phyloP scores from a whole-genome alignment of 1,284 basidiomycete species.

The Rhodotorula sp. region DNA sequence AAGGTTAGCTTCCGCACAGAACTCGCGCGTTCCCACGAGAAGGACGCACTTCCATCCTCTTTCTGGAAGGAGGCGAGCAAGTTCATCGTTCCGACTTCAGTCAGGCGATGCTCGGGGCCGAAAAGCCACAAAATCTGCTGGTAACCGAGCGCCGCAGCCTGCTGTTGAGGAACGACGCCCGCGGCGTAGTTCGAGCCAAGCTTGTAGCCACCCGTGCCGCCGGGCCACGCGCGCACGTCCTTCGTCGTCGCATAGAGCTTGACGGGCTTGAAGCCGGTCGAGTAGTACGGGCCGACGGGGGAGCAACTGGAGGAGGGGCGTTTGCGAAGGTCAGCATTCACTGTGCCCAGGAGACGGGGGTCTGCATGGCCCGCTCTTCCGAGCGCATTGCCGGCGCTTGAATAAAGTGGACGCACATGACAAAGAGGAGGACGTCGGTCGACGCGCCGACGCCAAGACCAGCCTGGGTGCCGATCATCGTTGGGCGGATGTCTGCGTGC shows the following conservation, averaged over 20 bases:
- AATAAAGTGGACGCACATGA: slow-evolving; percentile 60
- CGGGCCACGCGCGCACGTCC: slow-evolving; percentile 66
- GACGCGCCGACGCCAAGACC: slow-evolving; percentile 87
- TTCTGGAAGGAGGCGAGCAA: slow-evolving; percentile 82
- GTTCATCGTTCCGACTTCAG: slow-evolving; percentile 94
- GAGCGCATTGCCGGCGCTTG: slow-evolving; percentile 56
- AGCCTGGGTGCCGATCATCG: slow-evolving; percentile 86
- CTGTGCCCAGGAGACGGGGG: neutral
- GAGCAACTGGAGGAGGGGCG: no score
- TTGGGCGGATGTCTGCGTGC: slow-evolving; percentile 57
- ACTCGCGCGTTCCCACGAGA: neutral
- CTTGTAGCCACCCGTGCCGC: slow-evolving; percentile 73
- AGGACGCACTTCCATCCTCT: slow-evolving; percentile 60
- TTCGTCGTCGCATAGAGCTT: slow-evolving; percentile 89
- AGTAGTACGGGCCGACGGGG: slow-evolving; percentile 86
- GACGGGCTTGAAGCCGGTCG: slow-evolving; percentile 93
- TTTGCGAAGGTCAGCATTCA: slow-evolving; percentile 58
- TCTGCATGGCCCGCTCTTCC: slow-evolving; percentile 61
- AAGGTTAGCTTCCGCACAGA: neutral
- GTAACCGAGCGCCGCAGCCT: slow-evolving; percentile 82
- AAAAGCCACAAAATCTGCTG: slow-evolving; percentile 96
- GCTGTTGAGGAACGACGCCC: slow-evolving; percentile 74
- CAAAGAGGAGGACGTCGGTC: slow-evolving; percentile 88
- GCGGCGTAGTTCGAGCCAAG: slow-evolving; percentile 72
- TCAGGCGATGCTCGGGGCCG: slow-evolving; percentile 81